These are phyloP conservation scores for Volvariella surrecta DNA, from an alignment of 1,284 basidiomycete species.

Conservation along the genomic window DNA sequence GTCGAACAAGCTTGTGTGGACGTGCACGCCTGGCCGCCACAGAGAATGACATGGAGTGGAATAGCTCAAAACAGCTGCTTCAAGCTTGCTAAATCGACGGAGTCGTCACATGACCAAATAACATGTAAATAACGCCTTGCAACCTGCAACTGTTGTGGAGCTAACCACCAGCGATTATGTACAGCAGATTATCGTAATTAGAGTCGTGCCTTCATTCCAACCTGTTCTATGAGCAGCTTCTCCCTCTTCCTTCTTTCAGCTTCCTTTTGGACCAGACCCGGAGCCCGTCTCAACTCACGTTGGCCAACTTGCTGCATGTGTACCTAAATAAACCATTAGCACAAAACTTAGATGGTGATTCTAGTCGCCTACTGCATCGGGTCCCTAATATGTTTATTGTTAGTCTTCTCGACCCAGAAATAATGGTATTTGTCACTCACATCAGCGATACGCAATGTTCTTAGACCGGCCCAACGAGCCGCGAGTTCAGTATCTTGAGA, in stretches of 20 bases:
- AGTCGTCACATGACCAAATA: no score
- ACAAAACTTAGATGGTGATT: conserved; percentile 3
- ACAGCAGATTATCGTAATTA: conserved; percentile 18
- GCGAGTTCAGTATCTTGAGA: conserved; percentile 88
- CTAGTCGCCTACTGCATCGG: conserved; percentile 54
- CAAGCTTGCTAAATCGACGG: no score
- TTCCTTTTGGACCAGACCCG: conserved; percentile 41
- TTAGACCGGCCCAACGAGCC: conserved; percentile 66
- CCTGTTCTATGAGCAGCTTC: conserved; percentile 44
- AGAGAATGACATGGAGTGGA: conserved; percentile 11
- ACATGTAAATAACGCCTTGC: conserved; percentile 10
- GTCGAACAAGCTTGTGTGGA: conserved; percentile 4
- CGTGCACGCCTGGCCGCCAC: conserved; percentile 10
- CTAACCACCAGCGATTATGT: no score
- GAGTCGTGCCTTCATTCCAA: conserved; percentile 49
- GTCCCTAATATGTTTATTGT: conserved; percentile 51
- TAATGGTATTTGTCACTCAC: conserved; percentile 35
- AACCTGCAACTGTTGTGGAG: no score
- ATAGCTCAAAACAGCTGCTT: no score
- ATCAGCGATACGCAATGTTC: conserved; percentile 88
- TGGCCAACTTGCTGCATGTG: conserved; percentile 94
- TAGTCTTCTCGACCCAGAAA: conserved; percentile 8
- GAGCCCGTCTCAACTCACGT: conserved; percentile 70
- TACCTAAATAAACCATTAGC: conserved; percentile 37
- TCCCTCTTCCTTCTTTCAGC: conserved; percentile 53